Percentiles rank a stretch among this genome's conserved stretches.
Conservation (phyloP, 2,329 filamentous ascomycete species). For the Mycosphaerelloides madeirae region DNA sequence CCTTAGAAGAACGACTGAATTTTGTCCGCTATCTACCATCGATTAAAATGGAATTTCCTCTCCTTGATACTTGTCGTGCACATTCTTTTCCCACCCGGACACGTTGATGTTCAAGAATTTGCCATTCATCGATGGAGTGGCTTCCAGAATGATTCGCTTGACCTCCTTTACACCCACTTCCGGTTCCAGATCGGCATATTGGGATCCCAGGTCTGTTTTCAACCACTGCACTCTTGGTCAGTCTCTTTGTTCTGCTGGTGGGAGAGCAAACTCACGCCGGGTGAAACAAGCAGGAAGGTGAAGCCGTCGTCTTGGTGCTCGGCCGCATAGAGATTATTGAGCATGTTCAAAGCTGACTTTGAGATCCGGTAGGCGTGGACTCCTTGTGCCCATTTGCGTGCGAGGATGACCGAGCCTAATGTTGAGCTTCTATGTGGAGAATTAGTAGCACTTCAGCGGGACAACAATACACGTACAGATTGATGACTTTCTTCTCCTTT, state of each 20-base stretch:
- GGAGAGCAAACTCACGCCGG: conserved; percentile 38
- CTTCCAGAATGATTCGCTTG: conserved; percentile 43
- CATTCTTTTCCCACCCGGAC: conserved; percentile 6
- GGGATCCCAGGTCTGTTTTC: conserved; percentile 41
- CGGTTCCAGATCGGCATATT: conserved; percentile 40
- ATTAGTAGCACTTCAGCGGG: too few relatives aligned
- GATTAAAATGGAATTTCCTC: conserved; percentile 10
- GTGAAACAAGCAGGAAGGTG: conserved; percentile 39
- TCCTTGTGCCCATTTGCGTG: conserved; percentile 16
- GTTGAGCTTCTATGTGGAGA: conserved; percentile 35
- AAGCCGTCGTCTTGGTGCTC: conserved; percentile 39
- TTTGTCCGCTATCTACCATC: too few relatives aligned
- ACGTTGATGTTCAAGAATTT: conserved; percentile 46
- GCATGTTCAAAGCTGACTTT: conserved; percentile 47
- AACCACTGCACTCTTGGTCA: conserved; percentile 37
- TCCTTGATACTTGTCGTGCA: conserved; percentile 7
- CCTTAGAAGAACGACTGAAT: too few relatives aligned
- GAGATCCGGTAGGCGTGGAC: conserved; percentile 42
- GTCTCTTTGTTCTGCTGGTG: neutral
- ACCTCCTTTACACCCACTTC: conserved; percentile 37
- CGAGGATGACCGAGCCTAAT: conserved; percentile 39
- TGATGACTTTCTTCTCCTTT: conserved; percentile 41
- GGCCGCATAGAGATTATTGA: conserved; percentile 43
- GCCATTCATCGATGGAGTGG: conserved; percentile 40
- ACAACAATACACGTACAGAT: conserved; percentile 31